Percentiles rank a stretch among this genome's conserved stretches.
phyloP scores from a whole-genome alignment of 495 filamentous ascomycete genomes.

The Tetracladium marchalianum region DNA sequence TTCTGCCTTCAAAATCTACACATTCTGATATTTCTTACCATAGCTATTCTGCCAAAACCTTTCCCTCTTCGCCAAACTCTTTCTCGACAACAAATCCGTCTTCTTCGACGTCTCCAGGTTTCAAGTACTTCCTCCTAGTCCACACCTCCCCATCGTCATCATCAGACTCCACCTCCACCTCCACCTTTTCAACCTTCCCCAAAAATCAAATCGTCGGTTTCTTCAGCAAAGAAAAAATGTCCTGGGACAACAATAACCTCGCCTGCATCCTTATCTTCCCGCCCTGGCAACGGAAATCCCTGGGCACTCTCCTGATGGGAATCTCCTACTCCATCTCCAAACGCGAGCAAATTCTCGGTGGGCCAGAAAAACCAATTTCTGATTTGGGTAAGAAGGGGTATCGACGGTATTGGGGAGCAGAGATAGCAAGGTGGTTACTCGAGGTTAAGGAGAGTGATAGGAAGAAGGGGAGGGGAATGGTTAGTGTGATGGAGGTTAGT shows the following conservation, averaged over 20 bases:
- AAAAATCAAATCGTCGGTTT: conserved; percentile 73
- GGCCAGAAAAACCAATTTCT: conserved; percentile 87
- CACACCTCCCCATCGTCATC: conserved; percentile 34
- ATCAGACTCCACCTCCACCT: too few relatives aligned
- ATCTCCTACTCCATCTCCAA: conserved; percentile 87
- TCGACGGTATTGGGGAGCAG: conserved; percentile 70
- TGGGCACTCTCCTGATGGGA: conserved; percentile 86
- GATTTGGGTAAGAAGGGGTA: conserved; percentile 76
- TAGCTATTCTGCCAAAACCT: conserved; percentile 91
- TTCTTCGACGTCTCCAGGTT: conserved; percentile 91
- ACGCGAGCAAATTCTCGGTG: conserved; percentile 74
- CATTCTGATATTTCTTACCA: not conserved
- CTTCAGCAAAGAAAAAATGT: conserved; percentile 97
- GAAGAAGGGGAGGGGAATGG: conserved; percentile 31
- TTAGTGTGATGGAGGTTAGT: conserved; percentile 31
- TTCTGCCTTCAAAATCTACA: conserved; percentile 8
- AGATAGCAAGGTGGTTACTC: conserved; percentile 59
- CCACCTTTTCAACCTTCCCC: too few relatives aligned
- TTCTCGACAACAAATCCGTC: conserved; percentile 95
- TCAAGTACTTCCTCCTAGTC: conserved; percentile 88
- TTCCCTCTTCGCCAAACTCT: conserved; percentile 94
- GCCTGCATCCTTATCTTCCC: conserved; percentile 96
- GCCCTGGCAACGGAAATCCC: conserved; percentile 82
- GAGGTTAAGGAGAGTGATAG: conserved; percentile 20
- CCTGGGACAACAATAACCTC: conserved; percentile 97